Evolutionary conservation across 768 basidiomycete genomes (phyloP), one percentile per base, ranked within the genome.

Genomic region (Boletus rufocinnamomeus): DNA sequence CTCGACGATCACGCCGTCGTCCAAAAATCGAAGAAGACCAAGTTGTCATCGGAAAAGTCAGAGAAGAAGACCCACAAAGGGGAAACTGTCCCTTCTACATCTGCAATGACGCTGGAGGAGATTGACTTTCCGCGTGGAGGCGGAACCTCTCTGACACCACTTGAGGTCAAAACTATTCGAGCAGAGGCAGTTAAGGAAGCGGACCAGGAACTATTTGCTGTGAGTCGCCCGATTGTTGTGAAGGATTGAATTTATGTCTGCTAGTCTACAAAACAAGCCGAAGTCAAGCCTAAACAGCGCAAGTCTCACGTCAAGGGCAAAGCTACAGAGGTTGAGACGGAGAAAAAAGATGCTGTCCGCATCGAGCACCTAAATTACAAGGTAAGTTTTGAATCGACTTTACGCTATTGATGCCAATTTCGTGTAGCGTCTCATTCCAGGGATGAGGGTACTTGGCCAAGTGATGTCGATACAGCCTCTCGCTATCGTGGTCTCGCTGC

Each of bases 91-190:
- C 70, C 74, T 50, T 63, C 73, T 11, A 63, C 70, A 30, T 77
- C 80, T n/a, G 75, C 69, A 62, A 66, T 79, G 56, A 73, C 77
- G 37, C 60, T 79, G 11, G 86, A 93, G 40, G 94, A 95, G 67
- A 82, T 93, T 50, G 93, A 95, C 73, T 99, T 98, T 74, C 95
- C 95, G 57, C 86, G 96, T 64, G 97, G 96, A 28, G 96, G 96
- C 28, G 96, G 96, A 52, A 91, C 93, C 1, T 82, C 79, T 34
- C 82, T 96, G 64, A 97, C 95, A 21, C 88, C 94, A 34, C 76
- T 93, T 8, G 95, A 99, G 72, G 87, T 94, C 54, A 95, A 95
- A 74, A 77, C 86, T 53, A 84, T 93, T 37, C 84, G 88, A 52
- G 86, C 89, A 25, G 96, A 98, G 72, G 96, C 86, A 6, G 77